Evolutionary conservation across 2,329 filamentous ascomycete species (phyloP), one percentile per base, ranked within the genome.

Genomic region (Lecanicillium sp.): DNA sequence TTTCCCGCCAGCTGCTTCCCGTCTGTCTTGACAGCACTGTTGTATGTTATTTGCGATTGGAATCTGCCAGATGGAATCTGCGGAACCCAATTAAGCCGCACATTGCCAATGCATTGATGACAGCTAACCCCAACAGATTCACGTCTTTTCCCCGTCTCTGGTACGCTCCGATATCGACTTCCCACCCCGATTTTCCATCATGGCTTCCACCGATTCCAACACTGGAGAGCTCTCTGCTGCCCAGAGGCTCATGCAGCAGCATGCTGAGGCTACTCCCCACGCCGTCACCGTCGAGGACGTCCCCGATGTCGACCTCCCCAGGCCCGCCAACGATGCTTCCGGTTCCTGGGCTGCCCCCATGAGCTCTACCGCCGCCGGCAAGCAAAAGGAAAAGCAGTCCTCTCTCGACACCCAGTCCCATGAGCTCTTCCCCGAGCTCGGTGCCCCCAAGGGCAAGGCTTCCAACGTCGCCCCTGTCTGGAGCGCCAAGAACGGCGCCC

Each of bases 371-470:
- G 75, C 80, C 52, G 78, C 79, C 37, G 81, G 78, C 45, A 89
- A 87, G 72, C 81, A 86, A 62, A 84, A 83, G 63, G 74, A 78
- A 48, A 67, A 69, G 36, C 58, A 74, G 32, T 48, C 59, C 44
- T 47, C 44, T 17, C 71, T 96, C 52, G 88, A 97, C 66, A 90
- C 88, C 17, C 79, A 87, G 60, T 95, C 88, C 15, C 87, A 94
- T 62, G 90, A 97, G 67, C 74, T 87, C 51, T 98, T 98, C 76
- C 93, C 93, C n/a, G 84, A 90, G 58, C 79, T 98, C 39, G 91
- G 90, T 53, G 78, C 71, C 19, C 67, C 75, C 49, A 82, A 81
- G 66, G 73, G 81, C 45, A 90, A 90, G 67, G 72, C 81, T 53
- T 75, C 81, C 49, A 78, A 80, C 56, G 76, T 81, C 51, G 75